Base-by-base conservation (phyloP, 352 stramenopile species). In the Phytophthora ohioensis region DNA sequence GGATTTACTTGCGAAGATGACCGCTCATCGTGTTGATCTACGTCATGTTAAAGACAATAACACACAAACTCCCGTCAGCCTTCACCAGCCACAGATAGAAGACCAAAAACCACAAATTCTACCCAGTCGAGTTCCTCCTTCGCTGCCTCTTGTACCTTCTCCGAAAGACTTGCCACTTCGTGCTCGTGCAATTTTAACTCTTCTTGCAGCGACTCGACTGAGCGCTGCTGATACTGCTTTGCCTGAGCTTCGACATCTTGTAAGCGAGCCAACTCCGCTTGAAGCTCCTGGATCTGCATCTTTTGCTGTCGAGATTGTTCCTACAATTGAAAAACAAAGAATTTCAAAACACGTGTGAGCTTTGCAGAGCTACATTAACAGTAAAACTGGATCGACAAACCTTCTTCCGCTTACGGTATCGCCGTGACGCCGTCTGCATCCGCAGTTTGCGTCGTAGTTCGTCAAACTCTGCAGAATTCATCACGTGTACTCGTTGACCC, bases 401-500 rank as follows among this genome's bases (percentile, higher is more conserved):
- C 68, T 75, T 84, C 46, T 81, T 83, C 36, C 73, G 73, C 42
- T 73, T 80, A 4, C 76, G 69, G 48, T 80, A 77, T 15, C 73
- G 66, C 27, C 69, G 70, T 31, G 76, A 84, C 7, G 69, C 62
- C 17, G 62, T 79, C 31, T 84, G 73, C 59, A 72, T 72, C 21
- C 61, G 66, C 13, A 84, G 42, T 53, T 75, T 78, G 5, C 73
- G 76, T 30, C 75, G 69, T 39, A 79, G 43, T 2, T 75, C 67
- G 7, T 74, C 57, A 41, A 79, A 72, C 32, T 79, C 73, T 8
- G 17, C 34, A 3, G 49, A 41, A 12, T 78, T 71, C 45, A 76
- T 64, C 1, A 66, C 63, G n/a, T 67, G 60, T 0, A 84, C 42
- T 0, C 10, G 46, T 31, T 75, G 66, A 1, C 64, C 66, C 17